Evolutionary conservation across 805 yeast species (phyloP), one percentile per base, ranked within the genome.

Genomic region (Wickerhamia fluorescens): DNA sequence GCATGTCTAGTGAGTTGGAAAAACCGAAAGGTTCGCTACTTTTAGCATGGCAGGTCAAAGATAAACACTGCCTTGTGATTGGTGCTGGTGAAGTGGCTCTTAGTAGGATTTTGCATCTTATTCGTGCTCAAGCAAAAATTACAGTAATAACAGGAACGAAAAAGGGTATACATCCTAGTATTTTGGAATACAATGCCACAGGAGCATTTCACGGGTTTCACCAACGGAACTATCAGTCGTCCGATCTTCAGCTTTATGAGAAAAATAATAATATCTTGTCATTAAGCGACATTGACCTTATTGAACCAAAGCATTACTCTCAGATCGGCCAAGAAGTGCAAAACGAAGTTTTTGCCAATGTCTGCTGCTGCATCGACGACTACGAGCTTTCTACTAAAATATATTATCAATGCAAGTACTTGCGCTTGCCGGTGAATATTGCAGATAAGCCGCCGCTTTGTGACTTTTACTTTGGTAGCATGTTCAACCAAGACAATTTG

Each of bases 401-500:
- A 13, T 83, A 78, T 47, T 66, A 71, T 36, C 54, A 62, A 36
- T 53, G 66, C 36, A 58, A 66, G 38, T 42, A 51, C 28, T 42
- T 61, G 24, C 55, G 74, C 33, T 40, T 85, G 50, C 72, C 74
- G 15, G 85, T 81, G 14, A 84, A 84, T 46, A 78, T 83, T 22
- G 94, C 94, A 2, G 95, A 84, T 50, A 80, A 80, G 37, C 94
- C 94, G 3, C 69, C 71, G n/a, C 58, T 74, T 35, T 84, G 95
- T 58, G 95, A 84, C 52, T 84, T 82, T 53, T 84, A 82, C 57
- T 84, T 84, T 51, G 95, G 94, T 1, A 73, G 88, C 14, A 75
- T 79, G 59, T 75, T 73, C 50, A 67, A 82, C 44, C 72, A 71
- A 38, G 92, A 88, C 10, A 73, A 76, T 10, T 57, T 84, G 28